Percentiles rank a stretch among this genome's conserved stretches.
Evolutionary conservation across 257 asterid species (phyloP).

Genomic region (Phtheirospermum japonicum): DNA sequence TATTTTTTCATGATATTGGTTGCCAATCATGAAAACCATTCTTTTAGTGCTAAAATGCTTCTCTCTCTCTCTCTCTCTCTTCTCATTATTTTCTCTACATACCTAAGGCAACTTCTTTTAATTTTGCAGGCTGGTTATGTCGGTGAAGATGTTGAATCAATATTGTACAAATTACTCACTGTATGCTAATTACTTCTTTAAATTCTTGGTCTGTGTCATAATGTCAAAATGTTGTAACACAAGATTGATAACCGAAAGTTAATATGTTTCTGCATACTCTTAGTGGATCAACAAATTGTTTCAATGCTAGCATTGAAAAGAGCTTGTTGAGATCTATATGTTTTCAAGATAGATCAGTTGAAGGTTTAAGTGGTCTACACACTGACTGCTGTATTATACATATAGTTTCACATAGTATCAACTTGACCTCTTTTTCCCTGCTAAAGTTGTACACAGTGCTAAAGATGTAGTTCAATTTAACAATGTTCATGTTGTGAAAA

Average conservation of each 20-base stretch:
- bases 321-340: conserved; percentile 26
- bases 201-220: conserved; percentile 7
- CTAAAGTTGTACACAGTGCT: not conserved
- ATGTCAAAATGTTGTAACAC: conserved; percentile 18
- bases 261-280: too few species aligned
- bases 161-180: conserved; percentile 75
- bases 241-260: not conserved
- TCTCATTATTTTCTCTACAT: conserved; percentile 15
- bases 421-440: not conserved
- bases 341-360: conserved; percentile 7
- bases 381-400: not conserved
- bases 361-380: not conserved
- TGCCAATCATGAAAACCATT: not conserved
- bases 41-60: conserved; percentile 5
- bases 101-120: conserved; percentile 24
- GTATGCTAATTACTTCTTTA: conserved; percentile 34
- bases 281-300: too few species aligned
- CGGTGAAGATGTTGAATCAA: conserved; percentile 97
- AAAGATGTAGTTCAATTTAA: not conserved
- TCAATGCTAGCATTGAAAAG: conserved; percentile 5
- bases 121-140: conserved; percentile 91
- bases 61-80: conserved; percentile 1
- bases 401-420: not conserved
- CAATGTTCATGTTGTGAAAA: not conserved
- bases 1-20: not conserved